Base-by-base conservation (phyloP, 345 rosid species). In the Laguncularia racemosa region DNA sequence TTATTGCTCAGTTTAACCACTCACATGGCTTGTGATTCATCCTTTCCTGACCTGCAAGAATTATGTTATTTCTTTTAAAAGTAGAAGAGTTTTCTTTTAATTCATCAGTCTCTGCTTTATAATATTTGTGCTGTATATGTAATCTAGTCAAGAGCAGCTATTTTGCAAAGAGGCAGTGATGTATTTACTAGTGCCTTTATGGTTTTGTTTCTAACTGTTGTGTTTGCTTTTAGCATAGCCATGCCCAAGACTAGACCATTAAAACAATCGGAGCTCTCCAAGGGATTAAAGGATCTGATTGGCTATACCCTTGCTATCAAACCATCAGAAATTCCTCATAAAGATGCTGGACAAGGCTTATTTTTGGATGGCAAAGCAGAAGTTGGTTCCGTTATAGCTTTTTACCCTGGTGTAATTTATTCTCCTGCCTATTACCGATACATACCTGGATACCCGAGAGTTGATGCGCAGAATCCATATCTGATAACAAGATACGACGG, bases 401-500 rank as follows among this genome's bases (percentile, higher is more conserved):
- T 89, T 2, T 92, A 92, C 76, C 97, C 97, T 50, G 97, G 98
- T 60, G 81, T 86, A 26, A 67, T 89, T 46, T 84, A 83, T 67
- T 61, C 80, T 55, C 93, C 95, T 16, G 85, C 91, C 52, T 74
- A 74, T 76, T 86, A 86, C 72, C 83, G 81, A 10, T 77, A 79
- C 53, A 84, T 92, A 69, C 95, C 93, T 20, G 97, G 95, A 28
- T 83, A 84, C 63, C 95, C 95, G 16, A 69, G 81, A 63, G 85
- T 76, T 26, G 77, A 84, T 72, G 84, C 68, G 9, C 83, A 72
- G 50, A 92, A 83, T 66, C 74, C 88, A 6, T 81, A 89, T 74
- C 58, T 92, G 70, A 84, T 92, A 73, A 86, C 95, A 14, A 76
- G 93, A 71, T 86, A 86, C 69, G 98, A 92, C 15, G 89, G 85